phyloP scores from a whole-genome alignment of 768 basidiomycete genomes.

The Lactarius quietus region DNA sequence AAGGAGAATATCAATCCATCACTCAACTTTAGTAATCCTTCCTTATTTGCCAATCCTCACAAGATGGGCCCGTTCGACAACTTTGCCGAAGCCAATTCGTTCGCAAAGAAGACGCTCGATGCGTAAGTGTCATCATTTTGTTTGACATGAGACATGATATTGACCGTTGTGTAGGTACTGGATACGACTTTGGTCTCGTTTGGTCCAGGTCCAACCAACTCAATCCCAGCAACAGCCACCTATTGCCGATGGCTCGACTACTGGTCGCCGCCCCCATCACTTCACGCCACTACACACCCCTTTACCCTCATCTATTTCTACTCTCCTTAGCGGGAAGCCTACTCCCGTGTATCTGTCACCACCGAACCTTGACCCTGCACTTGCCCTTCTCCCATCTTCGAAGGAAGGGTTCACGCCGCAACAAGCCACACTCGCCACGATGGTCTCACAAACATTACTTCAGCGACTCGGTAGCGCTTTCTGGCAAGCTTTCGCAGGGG shows the following conservation, averaged over 20 bases:
- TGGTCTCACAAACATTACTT: constrained; percentile 75
- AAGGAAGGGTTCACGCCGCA: constrained; percentile 34
- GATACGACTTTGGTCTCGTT: constrained; percentile 89
- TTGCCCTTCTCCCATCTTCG: constrained; percentile 31
- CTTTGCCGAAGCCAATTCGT: constrained; percentile 74
- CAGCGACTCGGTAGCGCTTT: constrained; percentile 72
- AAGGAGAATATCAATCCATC: constrained; percentile 80
- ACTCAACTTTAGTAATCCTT: constrained; percentile 45
- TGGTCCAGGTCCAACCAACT: constrained; percentile 61
- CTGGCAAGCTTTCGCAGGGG: constrained; percentile 87
- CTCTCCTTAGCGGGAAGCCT: constrained; percentile 47
- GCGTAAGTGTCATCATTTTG: constrained; percentile 46
- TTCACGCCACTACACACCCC: constrained; percentile 31
- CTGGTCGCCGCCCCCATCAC: constrained; percentile 36
- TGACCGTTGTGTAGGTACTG: constrained; percentile 47
- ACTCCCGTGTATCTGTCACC: constrained; percentile 38
- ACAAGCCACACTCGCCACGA: constrained; percentile 59
- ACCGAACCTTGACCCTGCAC: constrained; percentile 34
- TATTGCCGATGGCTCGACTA: constrained; percentile 30
- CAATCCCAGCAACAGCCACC: constrained; percentile 36
- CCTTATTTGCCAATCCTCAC: constrained; percentile 33
- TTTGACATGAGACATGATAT: constrained; percentile 15
- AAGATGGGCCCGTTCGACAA: constrained; percentile 57
- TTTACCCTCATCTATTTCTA: constrained; percentile 27
- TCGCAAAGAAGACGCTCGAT: constrained; percentile 85